These are phyloP conservation scores for Colletotrichum melonis DNA, from an alignment of 2,329 filamentous ascomycete species.

Conservation along the genomic window DNA sequence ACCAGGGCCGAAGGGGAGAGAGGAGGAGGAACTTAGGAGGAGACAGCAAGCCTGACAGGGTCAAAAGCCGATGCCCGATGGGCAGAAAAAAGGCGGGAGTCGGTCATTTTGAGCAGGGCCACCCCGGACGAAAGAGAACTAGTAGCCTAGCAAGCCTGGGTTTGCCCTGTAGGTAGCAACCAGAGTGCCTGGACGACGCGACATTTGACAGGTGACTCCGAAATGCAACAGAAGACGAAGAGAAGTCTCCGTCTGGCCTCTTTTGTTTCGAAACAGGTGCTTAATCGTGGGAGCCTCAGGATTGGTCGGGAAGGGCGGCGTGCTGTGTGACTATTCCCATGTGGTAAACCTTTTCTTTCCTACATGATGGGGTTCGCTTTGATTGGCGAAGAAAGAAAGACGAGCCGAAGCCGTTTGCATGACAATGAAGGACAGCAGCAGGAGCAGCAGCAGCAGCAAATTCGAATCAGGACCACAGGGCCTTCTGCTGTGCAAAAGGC, in stretches of 20 bases:
- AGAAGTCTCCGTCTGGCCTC: conserved; percentile 1
- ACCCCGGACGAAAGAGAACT: neutral
- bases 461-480: neutral
- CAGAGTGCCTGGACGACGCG: neutral
- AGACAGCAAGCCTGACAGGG: neutral
- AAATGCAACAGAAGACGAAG: neutral
- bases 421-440: neutral
- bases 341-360: neutral
- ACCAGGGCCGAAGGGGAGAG: neutral
- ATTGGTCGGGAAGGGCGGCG: neutral
- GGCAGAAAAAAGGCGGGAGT: neutral
- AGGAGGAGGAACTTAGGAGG: too few species aligned
- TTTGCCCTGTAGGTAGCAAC: too few species aligned
- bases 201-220: neutral
- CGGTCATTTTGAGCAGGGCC: neutral
- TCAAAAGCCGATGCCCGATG: neutral
- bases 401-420: neutral
- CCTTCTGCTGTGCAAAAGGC: neutral
- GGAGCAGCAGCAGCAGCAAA: neutral
- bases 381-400: neutral
- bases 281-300: neutral
- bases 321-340: conserved; percentile 17
- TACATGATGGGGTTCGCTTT: neutral
- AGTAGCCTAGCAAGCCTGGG: too few species aligned
- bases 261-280: neutral